Evolutionary conservation across 192 early-diverging fungal genomes (phyloP).

Genomic region (Coemansia reversa): DNA sequence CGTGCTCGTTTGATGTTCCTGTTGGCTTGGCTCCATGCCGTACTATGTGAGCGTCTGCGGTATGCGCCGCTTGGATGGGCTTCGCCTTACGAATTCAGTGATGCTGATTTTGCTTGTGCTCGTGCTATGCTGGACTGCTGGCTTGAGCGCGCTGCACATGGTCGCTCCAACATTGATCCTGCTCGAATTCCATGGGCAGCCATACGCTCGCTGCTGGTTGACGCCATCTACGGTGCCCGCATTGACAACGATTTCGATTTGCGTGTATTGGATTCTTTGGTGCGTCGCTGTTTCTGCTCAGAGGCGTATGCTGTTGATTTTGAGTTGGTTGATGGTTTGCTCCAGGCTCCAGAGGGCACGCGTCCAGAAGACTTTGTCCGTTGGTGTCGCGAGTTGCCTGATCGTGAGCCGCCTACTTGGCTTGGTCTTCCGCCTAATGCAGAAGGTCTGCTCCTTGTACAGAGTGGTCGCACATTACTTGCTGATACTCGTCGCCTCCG

Average conservation of each 20-base stretch:
- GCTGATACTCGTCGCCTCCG: conserved; percentile 84
- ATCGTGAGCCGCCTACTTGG: conserved; percentile 95
- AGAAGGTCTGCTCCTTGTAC: conserved; percentile 82
- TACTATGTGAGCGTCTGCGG: conserved; percentile 92
- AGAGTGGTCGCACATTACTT: conserved; percentile 78
- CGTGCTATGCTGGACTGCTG: conserved; percentile 87
- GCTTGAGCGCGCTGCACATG: conserved; percentile 78
- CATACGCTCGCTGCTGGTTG: conserved; percentile 76
- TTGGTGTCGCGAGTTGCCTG: conserved; percentile 87
- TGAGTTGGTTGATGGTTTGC: conserved; percentile 61
- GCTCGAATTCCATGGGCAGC: conserved; percentile 97
- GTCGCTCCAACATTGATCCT: conserved; percentile 87
- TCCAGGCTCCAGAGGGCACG: conserved; percentile 85
- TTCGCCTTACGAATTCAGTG: conserved; percentile 97
- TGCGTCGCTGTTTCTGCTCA: conserved; percentile 76
- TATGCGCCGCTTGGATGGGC: conserved; percentile 99
- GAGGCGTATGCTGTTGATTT: conserved; percentile 81
- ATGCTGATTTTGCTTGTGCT: conserved; percentile 93
- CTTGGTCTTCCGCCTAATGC: conserved; percentile 92
- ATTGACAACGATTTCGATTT: conserved; percentile 95
- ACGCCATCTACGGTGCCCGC: conserved; percentile 95
- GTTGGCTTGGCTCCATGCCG: conserved; percentile 94
- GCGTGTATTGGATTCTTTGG: conserved; percentile 79
- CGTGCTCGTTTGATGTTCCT: conserved; percentile 88
- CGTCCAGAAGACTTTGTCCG: conserved; percentile 78